Base-by-base conservation (phyloP, 1,284 basidiomycete species). In the Apiotrichum mycotoxinovorans region DNA sequence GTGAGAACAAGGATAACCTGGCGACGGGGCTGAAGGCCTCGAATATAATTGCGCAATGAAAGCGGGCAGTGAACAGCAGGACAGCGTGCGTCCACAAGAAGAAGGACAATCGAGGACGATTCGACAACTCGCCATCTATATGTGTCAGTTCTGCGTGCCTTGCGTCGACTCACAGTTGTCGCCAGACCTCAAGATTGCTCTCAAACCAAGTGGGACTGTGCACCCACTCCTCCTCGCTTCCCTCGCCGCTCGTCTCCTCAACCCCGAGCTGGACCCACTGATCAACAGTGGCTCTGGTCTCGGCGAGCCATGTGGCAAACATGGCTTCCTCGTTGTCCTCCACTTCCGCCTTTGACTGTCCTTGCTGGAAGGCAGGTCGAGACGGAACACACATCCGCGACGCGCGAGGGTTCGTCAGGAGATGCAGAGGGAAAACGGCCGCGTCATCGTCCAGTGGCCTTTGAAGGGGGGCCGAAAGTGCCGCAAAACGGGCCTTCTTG, bases 181-280 rank as follows among this genome's bases (percentile, higher is more conserved):
- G 79, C 91, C 91, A 95, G 7, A 95, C 91, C 72, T 94, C 88
- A 30, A 94, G 70, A 73, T 95, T 95, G 35, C 89, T 83, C 75
- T 95, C 92, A 72, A 86, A 95, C 69, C 87, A 87, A 0, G 87
- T 87, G 5, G 73, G 71, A 42, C 73, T 70, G 30, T 68, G 64
- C 1, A 66, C 66, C 55, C 54, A 57, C 41, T 48, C 53, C 35
- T 57, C 48, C 9, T 41, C 57, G 15, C 9, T 15, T 43, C 43
- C 8, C 5, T 15, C 14, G 14, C 25, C 7, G 23, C 17, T 25
- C 15, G 9, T 27, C 12, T 14, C 18, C 25, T 15, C 64, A 33
- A 63, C 61, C 34, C 62, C 60, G 26, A 56, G 58, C 48, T 74
- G 64, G 25, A 76, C 79, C 85, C 86, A 89, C 27, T 79, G 73